Evolutionary conservation across 108 stramenopile species (phyloP).

Genomic region (Seminavis robusta): DNA sequence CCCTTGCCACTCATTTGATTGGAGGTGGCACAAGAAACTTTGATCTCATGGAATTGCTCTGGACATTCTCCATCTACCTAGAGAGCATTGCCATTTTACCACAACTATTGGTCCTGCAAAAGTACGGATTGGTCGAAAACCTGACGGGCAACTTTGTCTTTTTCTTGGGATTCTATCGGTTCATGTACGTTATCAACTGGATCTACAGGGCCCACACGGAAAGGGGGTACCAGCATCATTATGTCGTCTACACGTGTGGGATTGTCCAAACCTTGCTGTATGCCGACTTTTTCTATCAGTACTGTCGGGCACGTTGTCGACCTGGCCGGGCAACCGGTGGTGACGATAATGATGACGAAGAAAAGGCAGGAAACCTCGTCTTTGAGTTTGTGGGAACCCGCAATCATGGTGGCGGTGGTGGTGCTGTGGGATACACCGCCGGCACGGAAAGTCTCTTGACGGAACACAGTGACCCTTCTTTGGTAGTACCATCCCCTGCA

Average conservation of each 20-base stretch:
- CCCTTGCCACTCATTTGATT: neutral
- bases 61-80: constrained; percentile 86
- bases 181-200: constrained; percentile 90
- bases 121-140: constrained; percentile 81
- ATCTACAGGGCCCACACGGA: constrained; percentile 73
- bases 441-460: too few species aligned
- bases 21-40: constrained; percentile 8
- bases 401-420: too few species aligned
- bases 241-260: constrained; percentile 65
- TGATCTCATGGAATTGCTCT: constrained; percentile 50
- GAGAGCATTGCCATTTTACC: constrained; percentile 90
- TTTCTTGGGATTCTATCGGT: constrained; percentile 82
- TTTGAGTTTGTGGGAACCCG: too few species aligned
- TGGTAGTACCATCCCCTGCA: too few species aligned
- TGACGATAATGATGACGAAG: too few species aligned
- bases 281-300: constrained; percentile 89
- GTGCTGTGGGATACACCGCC: too few species aligned
- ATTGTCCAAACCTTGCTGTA: constrained; percentile 81
- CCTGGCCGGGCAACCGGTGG: too few species aligned
- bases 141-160: constrained; percentile 87
- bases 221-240: constrained; percentile 78
- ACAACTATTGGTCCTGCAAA: constrained; percentile 86
- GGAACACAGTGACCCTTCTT: too few species aligned
- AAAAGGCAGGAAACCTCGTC: too few species aligned
- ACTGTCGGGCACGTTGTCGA: too few species aligned